Percentiles rank a stretch among this genome's conserved stretches.
Conservation (phyloP, 192 early-diverging fungal species). For the Backusella morwellensis region DNA sequence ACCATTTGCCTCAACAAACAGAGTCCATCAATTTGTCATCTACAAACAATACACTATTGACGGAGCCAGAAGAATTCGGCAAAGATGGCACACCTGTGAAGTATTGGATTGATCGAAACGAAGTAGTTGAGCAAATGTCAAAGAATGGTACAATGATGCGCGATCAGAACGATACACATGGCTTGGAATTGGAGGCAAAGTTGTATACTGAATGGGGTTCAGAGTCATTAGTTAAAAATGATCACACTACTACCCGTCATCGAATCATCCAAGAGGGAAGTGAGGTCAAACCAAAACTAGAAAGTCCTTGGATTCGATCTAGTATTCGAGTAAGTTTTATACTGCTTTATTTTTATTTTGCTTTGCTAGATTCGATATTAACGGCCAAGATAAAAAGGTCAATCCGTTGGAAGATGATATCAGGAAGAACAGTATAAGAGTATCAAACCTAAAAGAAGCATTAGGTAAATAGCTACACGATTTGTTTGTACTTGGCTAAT, state of each 20-base stretch:
- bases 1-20: background rate
- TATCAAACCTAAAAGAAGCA: conserved; percentile 14
- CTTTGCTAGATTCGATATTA: background rate
- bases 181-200: conserved; percentile 33
- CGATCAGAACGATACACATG: conserved; percentile 28
- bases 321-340: conserved; percentile 10
- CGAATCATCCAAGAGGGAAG: background rate
- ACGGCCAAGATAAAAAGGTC: background rate
- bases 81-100: background rate
- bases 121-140: conserved; percentile 22
- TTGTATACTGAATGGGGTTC: conserved; percentile 35
- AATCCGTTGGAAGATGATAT: background rate
- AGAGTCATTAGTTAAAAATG: conserved; percentile 14
- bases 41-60: background rate
- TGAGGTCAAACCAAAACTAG: conserved; percentile 23
- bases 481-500: no score
- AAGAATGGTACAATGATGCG: conserved; percentile 24
- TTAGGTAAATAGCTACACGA: background rate
- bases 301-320: conserved; percentile 20
- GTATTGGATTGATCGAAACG: conserved; percentile 19
- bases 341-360: background rate
- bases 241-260: background rate
- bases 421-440: conserved; percentile 14
- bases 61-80: background rate
- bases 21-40: background rate